Evolutionary conservation across 768 basidiomycete genomes (phyloP).

Genomic region (Pleurotus platypus): DNA sequence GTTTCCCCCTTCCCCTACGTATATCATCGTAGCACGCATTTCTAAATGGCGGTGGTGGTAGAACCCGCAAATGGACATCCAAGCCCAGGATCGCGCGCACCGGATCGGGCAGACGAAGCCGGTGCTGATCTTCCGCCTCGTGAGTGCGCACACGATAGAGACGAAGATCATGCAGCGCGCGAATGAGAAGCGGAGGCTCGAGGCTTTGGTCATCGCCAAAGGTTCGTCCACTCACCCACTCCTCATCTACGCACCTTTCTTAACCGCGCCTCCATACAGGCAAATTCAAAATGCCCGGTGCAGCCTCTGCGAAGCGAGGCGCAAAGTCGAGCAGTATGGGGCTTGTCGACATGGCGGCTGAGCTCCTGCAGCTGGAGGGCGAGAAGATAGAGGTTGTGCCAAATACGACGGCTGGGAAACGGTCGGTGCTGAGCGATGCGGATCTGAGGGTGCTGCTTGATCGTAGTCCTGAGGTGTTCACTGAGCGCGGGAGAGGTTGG

Average conservation of each 20-base stretch:
- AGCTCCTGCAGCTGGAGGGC: constrained; percentile 77
- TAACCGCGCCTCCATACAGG: constrained; percentile 33
- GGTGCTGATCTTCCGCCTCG: constrained; percentile 84
- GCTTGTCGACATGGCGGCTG: constrained; percentile 70
- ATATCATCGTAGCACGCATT: not conserved
- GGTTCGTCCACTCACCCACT: constrained; percentile 37
- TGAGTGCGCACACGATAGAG: constrained; percentile 88
- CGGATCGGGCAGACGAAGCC: constrained; percentile 93
- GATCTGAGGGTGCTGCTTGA: constrained; percentile 83
- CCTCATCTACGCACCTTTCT: not conserved
- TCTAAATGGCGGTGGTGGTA: constrained; percentile 19
- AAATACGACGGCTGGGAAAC: constrained; percentile 64
- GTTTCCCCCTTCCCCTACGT: constrained; percentile 14
- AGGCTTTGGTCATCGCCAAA: constrained; percentile 93
- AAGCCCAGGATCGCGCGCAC: constrained; percentile 95
- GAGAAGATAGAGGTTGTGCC: constrained; percentile 89
- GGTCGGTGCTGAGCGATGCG: constrained; percentile 73
- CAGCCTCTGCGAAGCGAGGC: constrained; percentile 30
- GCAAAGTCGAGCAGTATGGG: constrained; percentile 58
- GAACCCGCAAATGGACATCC: constrained; percentile 96
- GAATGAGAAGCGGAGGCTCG: constrained; percentile 82
- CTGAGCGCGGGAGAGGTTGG: constrained; percentile 72
- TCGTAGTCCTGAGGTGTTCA: constrained; percentile 69
- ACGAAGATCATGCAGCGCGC: constrained; percentile 89
- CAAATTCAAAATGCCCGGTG: constrained; percentile 78